These are phyloP conservation scores for Tuber indicum DNA, from an alignment of 495 filamentous ascomycete genomes.

Conservation along the genomic window DNA sequence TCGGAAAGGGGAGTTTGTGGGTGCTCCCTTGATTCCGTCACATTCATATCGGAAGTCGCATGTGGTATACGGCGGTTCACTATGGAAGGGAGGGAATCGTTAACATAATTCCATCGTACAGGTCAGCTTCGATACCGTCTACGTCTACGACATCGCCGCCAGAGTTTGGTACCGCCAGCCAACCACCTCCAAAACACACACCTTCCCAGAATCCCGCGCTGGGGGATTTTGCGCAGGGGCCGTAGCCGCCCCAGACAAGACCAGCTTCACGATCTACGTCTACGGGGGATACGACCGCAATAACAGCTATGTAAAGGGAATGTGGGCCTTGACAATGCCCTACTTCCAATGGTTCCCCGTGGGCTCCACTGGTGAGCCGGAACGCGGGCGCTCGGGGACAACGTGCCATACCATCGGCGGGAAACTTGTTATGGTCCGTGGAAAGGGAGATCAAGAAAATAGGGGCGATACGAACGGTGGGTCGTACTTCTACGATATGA, in stretches of 20 bases:
- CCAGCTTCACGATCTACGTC: not conserved
- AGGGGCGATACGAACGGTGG: not conserved
- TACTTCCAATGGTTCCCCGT: not conserved
- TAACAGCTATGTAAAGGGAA: not conserved
- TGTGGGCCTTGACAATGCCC: constrained; percentile 1
- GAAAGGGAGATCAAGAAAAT: not conserved
- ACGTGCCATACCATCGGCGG: not conserved
- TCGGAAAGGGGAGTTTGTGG: not conserved
- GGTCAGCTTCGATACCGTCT: not conserved
- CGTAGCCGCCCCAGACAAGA: not conserved
- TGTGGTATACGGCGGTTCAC: not conserved
- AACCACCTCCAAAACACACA: not conserved
- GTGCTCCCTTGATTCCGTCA: not conserved
- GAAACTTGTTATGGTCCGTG: not conserved
- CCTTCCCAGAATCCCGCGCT: not conserved
- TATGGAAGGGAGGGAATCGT: not conserved
- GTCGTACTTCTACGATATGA: not conserved
- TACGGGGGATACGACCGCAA: not conserved
- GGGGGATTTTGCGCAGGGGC: not conserved
- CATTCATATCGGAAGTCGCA: not conserved
- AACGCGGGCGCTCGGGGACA: not conserved
- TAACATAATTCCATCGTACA: not conserved
- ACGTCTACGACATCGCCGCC: not conserved
- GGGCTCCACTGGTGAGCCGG: not conserved
- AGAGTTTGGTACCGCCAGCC: not conserved